These are phyloP conservation scores for Colletotrichum tropicale DNA, from an alignment of 2,329 filamentous ascomycete genomes.

Conservation along the genomic window DNA sequence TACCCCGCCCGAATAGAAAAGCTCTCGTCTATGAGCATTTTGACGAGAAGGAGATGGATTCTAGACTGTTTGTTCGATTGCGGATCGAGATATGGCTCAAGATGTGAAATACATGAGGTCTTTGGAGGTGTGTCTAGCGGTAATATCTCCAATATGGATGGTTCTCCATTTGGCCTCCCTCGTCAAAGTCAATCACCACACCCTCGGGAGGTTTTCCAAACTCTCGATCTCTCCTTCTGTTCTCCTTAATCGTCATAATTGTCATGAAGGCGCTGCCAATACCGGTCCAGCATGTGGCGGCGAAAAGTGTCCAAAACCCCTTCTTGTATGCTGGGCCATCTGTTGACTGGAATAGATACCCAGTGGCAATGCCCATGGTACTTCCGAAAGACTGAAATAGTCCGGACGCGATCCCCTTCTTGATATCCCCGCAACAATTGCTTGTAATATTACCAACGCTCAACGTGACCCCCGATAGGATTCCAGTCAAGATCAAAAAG, in stretches of 20 bases:
- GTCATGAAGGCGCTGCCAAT: constrained; percentile 13
- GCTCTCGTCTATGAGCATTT: too few relatives aligned
- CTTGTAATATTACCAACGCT: constrained; percentile 7
- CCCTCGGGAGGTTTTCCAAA: background rate
- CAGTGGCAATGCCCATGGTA: constrained; percentile 15
- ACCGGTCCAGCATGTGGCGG: constrained; percentile 8
- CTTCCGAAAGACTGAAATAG: constrained; percentile 13
- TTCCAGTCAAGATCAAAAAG: constrained; percentile 2
- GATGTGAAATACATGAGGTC: too few relatives aligned
- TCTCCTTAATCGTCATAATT: constrained; percentile 16
- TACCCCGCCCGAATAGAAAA: too few relatives aligned
- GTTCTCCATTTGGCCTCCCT: constrained; percentile 10
- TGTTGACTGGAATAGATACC: constrained; percentile 1
- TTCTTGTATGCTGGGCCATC: constrained; percentile 1
- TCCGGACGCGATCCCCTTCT: constrained; percentile 5
- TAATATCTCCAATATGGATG: constrained; percentile 15
- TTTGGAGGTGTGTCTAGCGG: background rate
- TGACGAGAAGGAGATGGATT: too few relatives aligned
- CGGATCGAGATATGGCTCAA: too few relatives aligned
- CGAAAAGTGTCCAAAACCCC: constrained; percentile 14
- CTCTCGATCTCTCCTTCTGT: constrained; percentile 20
- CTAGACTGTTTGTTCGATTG: too few relatives aligned
- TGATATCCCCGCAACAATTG: constrained; percentile 17
- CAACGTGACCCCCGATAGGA: background rate
- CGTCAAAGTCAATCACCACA: constrained; percentile 3